Evolutionary conservation across 164 flowering plant genomes (phyloP), one percentile per base, ranked within the genome.

Genomic region (Stephania yunnanensis): DNA sequence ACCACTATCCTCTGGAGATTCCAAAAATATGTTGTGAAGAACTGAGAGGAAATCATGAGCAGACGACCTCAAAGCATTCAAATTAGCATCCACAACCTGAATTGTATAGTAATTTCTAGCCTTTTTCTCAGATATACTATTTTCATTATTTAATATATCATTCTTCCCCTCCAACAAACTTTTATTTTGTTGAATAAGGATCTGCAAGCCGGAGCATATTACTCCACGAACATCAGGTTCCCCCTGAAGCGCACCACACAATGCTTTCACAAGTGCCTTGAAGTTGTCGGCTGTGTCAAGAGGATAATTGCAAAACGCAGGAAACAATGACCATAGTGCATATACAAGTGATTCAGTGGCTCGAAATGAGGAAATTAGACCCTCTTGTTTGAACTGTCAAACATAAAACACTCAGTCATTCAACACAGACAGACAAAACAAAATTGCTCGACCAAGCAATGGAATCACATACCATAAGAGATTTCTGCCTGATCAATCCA

Each of bases 231-330:
- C 71, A 76, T 90, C 90, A 63, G 85, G 84, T 73, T 90, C 90
- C 67, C 89, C 92, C 71, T 70, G 80, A 68, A 96, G 88, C 36
- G 87, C 90, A 75, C 58, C 50, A 70, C 87, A 82, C 72, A 94
- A 72, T 42, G 71, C 70, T 71, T 78, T 78, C 81, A 78, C 74
- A 3, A 96, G 87, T 76, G 80, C 87, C 80, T 86, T 85, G 77
- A 96, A 94, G 81, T 90, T 88, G 81, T 82, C 80, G 71, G 96
- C 91, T 73, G 95, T 92, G 75, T 96, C 99, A 66, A 81, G 20
- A 69, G 99, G 92, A 79, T 92, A 96, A 82, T 92, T 91, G 87
- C 99, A 96, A 83, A 94, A 96, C 44, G 98, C 88, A 76, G 98
- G 97, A 75, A 96, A 75, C 81, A 96, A 83, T 13, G 98, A 94